Conservation (phyloP, 768 basidiomycete genomes). For the Aureoboletus auriporus region DNA sequence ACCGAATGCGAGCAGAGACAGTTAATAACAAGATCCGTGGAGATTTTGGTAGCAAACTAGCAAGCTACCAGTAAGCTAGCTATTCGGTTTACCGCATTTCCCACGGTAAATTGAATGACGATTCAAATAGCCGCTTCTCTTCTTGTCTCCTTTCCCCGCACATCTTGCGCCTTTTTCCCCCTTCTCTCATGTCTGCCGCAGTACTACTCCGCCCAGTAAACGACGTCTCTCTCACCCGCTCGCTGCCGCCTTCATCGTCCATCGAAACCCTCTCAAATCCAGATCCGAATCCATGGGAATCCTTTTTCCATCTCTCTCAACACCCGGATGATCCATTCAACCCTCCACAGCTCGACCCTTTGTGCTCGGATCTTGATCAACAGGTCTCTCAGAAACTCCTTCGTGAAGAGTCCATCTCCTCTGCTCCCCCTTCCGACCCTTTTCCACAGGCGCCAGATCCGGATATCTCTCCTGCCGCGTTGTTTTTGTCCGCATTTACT, state of each 20-base stretch:
- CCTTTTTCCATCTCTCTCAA: not conserved
- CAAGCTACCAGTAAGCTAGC: too few species aligned
- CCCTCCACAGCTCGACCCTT: not conserved
- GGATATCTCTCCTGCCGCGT: conserved; percentile 61
- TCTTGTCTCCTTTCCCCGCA: conserved; percentile 17
- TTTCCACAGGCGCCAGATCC: conserved; percentile 12
- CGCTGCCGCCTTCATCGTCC: conserved; percentile 3
- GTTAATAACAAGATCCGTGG: too few species aligned
- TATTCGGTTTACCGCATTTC: conserved; percentile 2
- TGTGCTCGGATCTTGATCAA: conserved; percentile 27
- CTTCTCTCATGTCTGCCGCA: conserved; percentile 3
- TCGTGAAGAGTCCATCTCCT: not conserved
- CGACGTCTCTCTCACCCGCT: conserved; percentile 9
- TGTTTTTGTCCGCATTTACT: conserved; percentile 67
- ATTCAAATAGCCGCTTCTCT: conserved; percentile 6
- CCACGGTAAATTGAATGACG: conserved; percentile 18
- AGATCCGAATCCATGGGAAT: conserved; percentile 14
- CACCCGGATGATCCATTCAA: conserved; percentile 1
- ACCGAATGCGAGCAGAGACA: not conserved
- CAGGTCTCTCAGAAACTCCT: conserved; percentile 16
- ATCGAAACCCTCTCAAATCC: conserved; percentile 7
- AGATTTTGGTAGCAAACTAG: too few species aligned
- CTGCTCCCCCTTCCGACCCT: not conserved
- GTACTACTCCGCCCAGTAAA: not conserved
- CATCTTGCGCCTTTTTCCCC: not conserved